phyloP scores from a whole-genome alignment of 768 basidiomycete genomes.

The Mycena haematopus region DNA sequence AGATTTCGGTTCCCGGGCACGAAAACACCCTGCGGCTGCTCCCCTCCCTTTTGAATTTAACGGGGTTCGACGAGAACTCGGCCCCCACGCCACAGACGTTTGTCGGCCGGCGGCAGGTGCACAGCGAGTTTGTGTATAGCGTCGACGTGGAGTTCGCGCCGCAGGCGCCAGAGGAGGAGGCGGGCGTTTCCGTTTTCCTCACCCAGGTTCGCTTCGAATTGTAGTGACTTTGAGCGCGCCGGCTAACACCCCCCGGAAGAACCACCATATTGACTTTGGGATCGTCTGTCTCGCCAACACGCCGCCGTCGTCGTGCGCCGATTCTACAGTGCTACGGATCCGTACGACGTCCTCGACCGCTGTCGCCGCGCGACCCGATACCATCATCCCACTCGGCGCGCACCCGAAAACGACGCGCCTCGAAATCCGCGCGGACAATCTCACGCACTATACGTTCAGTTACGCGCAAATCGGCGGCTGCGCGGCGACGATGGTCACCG shows the following conservation, averaged over 20 bases:
- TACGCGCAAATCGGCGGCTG: slow-evolving; percentile 17
- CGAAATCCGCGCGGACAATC: slow-evolving; percentile 27
- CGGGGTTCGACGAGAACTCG: slow-evolving; percentile 36
- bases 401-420: slow-evolving; percentile 15
- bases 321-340: slow-evolving; percentile 19
- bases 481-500: not conserved
- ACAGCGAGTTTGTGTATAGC: slow-evolving; percentile 36
- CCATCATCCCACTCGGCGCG: slow-evolving; percentile 15
- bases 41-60: slow-evolving; percentile 38
- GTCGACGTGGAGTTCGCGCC: slow-evolving; percentile 35
- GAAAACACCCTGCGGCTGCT: slow-evolving; percentile 32
- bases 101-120: slow-evolving; percentile 39
- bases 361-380: slow-evolving; percentile 9
- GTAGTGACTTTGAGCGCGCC: not conserved
- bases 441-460: slow-evolving; percentile 26
- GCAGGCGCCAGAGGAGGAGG: slow-evolving; percentile 35
- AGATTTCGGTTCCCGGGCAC: slow-evolving; percentile 31
- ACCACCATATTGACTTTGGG: slow-evolving; percentile 29
- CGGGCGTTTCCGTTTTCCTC: slow-evolving; percentile 40
- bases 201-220: slow-evolving; percentile 28
- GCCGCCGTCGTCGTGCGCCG: slow-evolving; percentile 7
- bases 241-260: not conserved
- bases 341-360: slow-evolving; percentile 24
- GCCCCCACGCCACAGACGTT: slow-evolving; percentile 37
- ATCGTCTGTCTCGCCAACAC: slow-evolving; percentile 19